A percentile compares a stretch with the other conserved stretches of the same genome.
These are phyloP conservation scores for Areca catechu DNA, from an alignment of 176 grass and related monocot genomes.

Conservation along the genomic window DNA sequence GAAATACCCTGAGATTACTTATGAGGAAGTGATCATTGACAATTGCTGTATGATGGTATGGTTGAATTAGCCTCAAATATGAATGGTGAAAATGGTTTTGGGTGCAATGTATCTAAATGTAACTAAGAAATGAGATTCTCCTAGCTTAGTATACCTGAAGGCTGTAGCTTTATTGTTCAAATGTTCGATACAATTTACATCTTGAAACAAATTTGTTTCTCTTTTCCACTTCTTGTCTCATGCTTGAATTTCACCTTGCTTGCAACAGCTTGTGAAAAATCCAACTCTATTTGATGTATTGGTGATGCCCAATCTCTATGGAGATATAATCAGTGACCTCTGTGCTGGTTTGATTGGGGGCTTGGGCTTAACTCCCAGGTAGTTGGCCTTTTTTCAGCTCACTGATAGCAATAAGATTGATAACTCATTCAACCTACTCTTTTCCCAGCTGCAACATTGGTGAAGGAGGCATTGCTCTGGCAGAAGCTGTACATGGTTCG, in stretches of 20 bases:
- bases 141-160: neutral
- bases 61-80: neutral
- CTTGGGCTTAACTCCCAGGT: conserved; percentile 94
- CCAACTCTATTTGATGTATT: conserved; percentile 82
- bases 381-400: conserved; percentile 7
- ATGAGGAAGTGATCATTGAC: conserved; percentile 96
- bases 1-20: conserved; percentile 84
- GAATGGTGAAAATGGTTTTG: too few relatives aligned
- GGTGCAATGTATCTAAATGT: too few relatives aligned
- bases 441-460: conserved; percentile 79
- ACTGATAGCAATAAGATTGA: neutral
- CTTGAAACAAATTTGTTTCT: neutral
- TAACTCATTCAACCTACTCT: neutral
- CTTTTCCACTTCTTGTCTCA: neutral
- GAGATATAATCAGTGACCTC: conserved; percentile 97
- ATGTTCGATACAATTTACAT: neutral
- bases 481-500: conserved; percentile 96
- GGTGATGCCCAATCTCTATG: conserved; percentile 98
- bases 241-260: conserved; percentile 10
- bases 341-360: conserved; percentile 94
- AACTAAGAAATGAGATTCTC: too few relatives aligned
- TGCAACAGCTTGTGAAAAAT: conserved; percentile 83
- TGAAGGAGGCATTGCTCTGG: conserved; percentile 91
- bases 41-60: conserved; percentile 98
- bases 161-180: neutral